These are phyloP conservation scores for Colletotrichum tofieldiae DNA, from an alignment of 2,329 filamentous ascomycete species.

Conservation along the genomic window DNA sequence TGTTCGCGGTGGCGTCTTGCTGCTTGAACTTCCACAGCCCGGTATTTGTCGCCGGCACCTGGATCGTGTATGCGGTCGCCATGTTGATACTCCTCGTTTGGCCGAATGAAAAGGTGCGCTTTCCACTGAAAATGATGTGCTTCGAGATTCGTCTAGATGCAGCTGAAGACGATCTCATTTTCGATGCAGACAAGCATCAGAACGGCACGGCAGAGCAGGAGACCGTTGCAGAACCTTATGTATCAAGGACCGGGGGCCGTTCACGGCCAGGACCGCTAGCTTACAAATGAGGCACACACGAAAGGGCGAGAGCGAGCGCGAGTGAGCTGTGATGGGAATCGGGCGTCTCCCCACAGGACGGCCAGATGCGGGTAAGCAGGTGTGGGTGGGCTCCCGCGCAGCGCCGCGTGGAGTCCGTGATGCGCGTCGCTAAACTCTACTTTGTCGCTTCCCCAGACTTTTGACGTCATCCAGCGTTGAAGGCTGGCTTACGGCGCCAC, in stretches of 20 bases:
- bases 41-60: constrained; percentile 63
- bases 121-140: not conserved
- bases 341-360: constrained; percentile 23
- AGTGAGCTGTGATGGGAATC: constrained; percentile 15
- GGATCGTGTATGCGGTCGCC: constrained; percentile 65
- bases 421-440: constrained; percentile 18
- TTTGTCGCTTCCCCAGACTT: constrained; percentile 22
- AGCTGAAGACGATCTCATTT: constrained; percentile 21
- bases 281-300: constrained; percentile 27
- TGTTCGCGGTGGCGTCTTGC: constrained; percentile 73
- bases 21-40: constrained; percentile 65
- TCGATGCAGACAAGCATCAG: constrained; percentile 4
- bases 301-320: constrained; percentile 17
- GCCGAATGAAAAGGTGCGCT: not conserved
- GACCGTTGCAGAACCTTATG: constrained; percentile 10
- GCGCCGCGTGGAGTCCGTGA: constrained; percentile 12
- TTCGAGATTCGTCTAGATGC: constrained; percentile 13
- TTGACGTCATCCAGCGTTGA: constrained; percentile 33
- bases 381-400: not conserved
- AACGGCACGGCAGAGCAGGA: not conserved
- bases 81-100: constrained; percentile 50
- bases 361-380: constrained; percentile 15
- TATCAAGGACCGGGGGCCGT: constrained; percentile 1
- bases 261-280: not conserved
- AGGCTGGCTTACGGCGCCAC: not conserved